phyloP scores from a whole-genome alignment of 305 asterid species.

The Withania somnifera region DNA sequence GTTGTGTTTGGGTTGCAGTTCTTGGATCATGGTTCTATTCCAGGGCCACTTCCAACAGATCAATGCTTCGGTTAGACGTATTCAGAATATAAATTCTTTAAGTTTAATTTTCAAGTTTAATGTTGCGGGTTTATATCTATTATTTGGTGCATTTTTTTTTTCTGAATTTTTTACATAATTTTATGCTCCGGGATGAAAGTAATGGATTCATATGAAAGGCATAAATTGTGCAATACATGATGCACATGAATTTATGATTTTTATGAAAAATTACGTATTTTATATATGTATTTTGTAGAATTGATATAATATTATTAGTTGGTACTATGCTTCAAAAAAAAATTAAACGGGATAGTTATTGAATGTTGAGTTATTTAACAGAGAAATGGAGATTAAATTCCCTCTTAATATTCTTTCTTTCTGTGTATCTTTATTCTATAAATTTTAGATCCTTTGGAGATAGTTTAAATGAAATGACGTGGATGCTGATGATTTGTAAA shows the following conservation, averaged over 20 bases:
- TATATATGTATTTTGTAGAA: background rate
- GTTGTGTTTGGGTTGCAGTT: conserved; percentile 66
- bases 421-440: too few relatives aligned
- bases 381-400: background rate
- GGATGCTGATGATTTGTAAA: background rate
- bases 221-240: background rate
- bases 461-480: background rate
- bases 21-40: conserved; percentile 55
- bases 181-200: background rate
- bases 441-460: too few relatives aligned
- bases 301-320: background rate
- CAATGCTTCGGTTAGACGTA: conserved; percentile 50
- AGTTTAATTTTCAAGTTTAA: background rate
- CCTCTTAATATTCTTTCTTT: too few relatives aligned
- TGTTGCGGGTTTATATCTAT: background rate
- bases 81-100: background rate
- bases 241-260: background rate
- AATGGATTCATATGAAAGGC: background rate
- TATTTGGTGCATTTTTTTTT: background rate
- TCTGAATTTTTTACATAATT: background rate
- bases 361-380: background rate
- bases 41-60: conserved; percentile 65
- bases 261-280: background rate
- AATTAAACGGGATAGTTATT: too few relatives aligned
- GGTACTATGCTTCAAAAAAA: too few relatives aligned